phyloP scores from a whole-genome alignment of 2,329 filamentous ascomycete genomes.

The Hypomyces perniciosus region DNA sequence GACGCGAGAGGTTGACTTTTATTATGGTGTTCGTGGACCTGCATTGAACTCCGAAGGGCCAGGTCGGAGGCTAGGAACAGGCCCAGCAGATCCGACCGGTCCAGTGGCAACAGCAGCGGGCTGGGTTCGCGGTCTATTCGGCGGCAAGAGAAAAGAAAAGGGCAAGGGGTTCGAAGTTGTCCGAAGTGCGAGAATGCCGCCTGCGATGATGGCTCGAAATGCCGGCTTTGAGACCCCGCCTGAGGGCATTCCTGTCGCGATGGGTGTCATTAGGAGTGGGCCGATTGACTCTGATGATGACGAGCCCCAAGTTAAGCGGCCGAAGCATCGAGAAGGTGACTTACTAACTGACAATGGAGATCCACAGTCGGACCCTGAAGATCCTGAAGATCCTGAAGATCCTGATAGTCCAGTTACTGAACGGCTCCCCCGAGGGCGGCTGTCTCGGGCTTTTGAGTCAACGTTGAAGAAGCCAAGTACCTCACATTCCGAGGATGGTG shows the following conservation, averaged over 20 bases:
- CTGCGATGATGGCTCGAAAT: slow-evolving; percentile 56
- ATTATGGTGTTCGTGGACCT: slow-evolving; percentile 87
- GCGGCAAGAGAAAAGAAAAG: slow-evolving; percentile 86
- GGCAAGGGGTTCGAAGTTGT: slow-evolving; percentile 97
- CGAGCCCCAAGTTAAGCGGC: slow-evolving; percentile 22
- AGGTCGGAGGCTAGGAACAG: slow-evolving; percentile 82
- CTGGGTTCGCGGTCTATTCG: slow-evolving; percentile 77
- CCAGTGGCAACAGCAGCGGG: slow-evolving; percentile 83
- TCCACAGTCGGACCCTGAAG: slow-evolving; percentile 37
- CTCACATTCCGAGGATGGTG: not conserved
- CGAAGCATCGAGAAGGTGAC: slow-evolving; percentile 27
- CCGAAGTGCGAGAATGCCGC: slow-evolving; percentile 78
- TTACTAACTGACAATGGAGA: slow-evolving; percentile 43
- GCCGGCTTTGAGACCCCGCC: slow-evolving; percentile 57
- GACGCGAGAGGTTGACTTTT: slow-evolving; percentile 92
- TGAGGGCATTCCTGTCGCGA: slow-evolving; percentile 60
- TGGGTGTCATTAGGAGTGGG: slow-evolving; percentile 52
- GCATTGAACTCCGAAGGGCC: slow-evolving; percentile 76
- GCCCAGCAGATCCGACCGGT: slow-evolving; percentile 88
- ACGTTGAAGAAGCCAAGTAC: slow-evolving; percentile 3
- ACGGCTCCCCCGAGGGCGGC: slow-evolving; percentile 17
- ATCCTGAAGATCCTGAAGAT: slow-evolving; percentile 36
- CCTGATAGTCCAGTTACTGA: slow-evolving; percentile 28
- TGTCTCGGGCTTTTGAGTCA: not conserved
- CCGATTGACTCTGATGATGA: slow-evolving; percentile 61